Evolutionary conservation across 1,139 yeast genomes (phyloP), one percentile per base, ranked within the genome.

Genomic region (Candida sanyaensis): DNA sequence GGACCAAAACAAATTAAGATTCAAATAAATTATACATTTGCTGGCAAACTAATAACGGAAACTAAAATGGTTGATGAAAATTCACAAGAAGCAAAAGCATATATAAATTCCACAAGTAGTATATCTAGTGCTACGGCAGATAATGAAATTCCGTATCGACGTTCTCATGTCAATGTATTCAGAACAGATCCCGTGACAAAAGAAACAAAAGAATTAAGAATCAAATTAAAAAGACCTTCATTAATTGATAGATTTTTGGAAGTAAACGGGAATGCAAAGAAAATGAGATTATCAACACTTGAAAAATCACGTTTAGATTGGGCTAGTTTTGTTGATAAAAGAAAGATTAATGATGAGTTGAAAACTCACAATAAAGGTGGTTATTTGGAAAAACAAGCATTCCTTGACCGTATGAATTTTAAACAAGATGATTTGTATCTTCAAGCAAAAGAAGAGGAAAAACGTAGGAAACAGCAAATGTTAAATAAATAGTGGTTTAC

Each of bases 261-360:
- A 3, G 48, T 65, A 0, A 61, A 60, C 32, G 70, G 73, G 6
- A 70, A 62, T 56, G 71, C 70, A 51, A 66, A 67, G 49, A 83
- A 84, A 42, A 39, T 47, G 50, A 92, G 91, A 64, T 74, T 95
- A 52, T 88, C 96, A 17, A 95, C 99, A 0, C 72, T 93, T 53
- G 98, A 95, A 64, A 93, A 93, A 65, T 88, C 96, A 2, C 77
- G 96, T 52, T 75, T 93, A 49, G 99, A 93, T 65, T 93, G 99
- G 97, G 96, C 96, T 1, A 83, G 90, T 51, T 92, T 88, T 69
- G 97, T 95, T 21, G 98, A 93, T 66, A 77, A 86, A 57, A 84
- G 86, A 54, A 91, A 92, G 50, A 84, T 95, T 48, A 78, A 81
- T 46, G 97, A 90, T 55, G 99, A 93, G 55, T 77, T 93, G 62